A percentile compares a stretch with the other conserved stretches of the same genome.
phyloP scores from a whole-genome alignment of 495 filamentous ascomycete species.

The Pyronema omphalodes region DNA sequence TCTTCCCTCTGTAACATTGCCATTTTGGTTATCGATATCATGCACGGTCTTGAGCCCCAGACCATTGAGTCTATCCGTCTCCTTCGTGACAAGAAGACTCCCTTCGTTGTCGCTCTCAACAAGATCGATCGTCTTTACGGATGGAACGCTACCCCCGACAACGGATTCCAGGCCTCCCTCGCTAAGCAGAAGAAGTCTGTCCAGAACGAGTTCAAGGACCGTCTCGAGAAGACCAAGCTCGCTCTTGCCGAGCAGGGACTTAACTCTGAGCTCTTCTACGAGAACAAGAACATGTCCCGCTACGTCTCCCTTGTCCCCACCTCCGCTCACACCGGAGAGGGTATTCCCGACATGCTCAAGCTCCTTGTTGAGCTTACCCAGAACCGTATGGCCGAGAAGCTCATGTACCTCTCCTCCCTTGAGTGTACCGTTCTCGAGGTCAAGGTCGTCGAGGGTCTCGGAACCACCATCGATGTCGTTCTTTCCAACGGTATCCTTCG shows the following conservation, averaged over 20 bases:
- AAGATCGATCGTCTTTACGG: constrained; percentile 99
- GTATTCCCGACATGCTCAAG: constrained; percentile 98
- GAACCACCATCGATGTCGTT: constrained; percentile 96
- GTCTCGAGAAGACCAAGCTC: constrained; percentile 77
- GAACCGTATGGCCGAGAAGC: constrained; percentile 89
- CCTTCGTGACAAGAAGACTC: constrained; percentile 81
- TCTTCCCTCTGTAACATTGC: constrained; percentile 98
- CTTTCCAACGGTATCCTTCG: constrained; percentile 87
- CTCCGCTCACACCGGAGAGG: constrained; percentile 92
- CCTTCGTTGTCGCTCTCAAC: constrained; percentile 97
- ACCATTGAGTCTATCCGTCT: constrained; percentile 94
- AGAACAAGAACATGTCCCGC: constrained; percentile 92
- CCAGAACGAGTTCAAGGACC: constrained; percentile 83
- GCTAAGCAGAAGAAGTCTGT: constrained; percentile 80
- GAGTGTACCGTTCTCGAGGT: constrained; percentile 97
- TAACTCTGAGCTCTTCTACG: constrained; percentile 89
- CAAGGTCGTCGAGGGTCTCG: constrained; percentile 95
- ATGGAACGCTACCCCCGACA: constrained; percentile 96
- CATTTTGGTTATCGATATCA: constrained; percentile 98
- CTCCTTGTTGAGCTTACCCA: constrained; percentile 79
- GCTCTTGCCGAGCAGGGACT: constrained; percentile 92
- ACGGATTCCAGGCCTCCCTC: constrained; percentile 88
- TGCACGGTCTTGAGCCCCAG: constrained; percentile 98
- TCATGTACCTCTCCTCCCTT: constrained; percentile 97
- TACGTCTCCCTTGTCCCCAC: constrained; percentile 92